These are phyloP conservation scores for Rhynchosporium agropyri DNA, from an alignment of 2,329 filamentous ascomycete genomes.

Conservation along the genomic window DNA sequence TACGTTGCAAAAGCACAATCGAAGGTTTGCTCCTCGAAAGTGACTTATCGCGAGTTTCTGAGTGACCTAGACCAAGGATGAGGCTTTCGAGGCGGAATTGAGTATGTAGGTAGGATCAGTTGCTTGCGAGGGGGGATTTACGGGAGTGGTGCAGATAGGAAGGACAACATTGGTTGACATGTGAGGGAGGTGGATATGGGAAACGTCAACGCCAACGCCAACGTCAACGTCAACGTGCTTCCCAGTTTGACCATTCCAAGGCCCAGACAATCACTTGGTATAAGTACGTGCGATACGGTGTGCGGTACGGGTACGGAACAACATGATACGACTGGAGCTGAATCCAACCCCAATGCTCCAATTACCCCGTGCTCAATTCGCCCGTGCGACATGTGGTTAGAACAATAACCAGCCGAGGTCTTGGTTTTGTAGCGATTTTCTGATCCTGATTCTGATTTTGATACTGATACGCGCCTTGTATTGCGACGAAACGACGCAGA, in stretches of 20 bases:
- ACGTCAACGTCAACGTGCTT: not conserved
- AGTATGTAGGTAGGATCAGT: not conserved
- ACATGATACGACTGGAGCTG: not conserved
- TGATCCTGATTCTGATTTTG: not conserved
- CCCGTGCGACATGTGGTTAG: conserved; percentile 12
- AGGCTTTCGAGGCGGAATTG: not conserved
- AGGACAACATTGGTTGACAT: not conserved
- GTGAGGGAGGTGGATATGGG: conserved; percentile 15
- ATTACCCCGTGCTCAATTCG: conserved; percentile 11
- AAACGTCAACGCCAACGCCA: not conserved
- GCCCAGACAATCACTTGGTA: too few relatives aligned
- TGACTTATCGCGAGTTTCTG: not conserved
- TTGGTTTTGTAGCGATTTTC: not conserved
- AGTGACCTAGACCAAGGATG: too few relatives aligned
- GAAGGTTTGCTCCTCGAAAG: not conserved
- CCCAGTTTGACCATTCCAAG: conserved; percentile 1
- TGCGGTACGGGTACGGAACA: too few relatives aligned
- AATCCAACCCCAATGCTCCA: conserved; percentile 8
- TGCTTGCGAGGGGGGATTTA: too few relatives aligned
- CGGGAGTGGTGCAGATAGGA: not conserved
- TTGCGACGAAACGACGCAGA: not conserved
- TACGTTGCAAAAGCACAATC: conserved; percentile 3
- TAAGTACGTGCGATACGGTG: too few relatives aligned
- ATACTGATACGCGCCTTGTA: not conserved
- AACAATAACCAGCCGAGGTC: conserved; percentile 14